Evolutionary conservation across 1,284 basidiomycete genomes (phyloP).

Genomic region (Fomes fomentarius): DNA sequence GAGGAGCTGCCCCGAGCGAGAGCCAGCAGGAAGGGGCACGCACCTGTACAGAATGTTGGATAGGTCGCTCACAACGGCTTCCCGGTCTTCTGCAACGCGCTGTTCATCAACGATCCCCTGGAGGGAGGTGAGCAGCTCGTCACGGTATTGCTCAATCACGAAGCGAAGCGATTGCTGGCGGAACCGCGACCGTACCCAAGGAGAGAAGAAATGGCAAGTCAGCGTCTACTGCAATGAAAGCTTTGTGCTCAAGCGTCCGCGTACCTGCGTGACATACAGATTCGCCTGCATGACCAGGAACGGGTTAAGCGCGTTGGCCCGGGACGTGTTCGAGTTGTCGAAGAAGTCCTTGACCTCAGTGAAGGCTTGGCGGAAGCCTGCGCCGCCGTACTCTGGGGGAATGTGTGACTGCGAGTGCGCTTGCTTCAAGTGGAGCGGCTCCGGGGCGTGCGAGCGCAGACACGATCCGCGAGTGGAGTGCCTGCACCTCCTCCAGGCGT

Average conservation of each 20-base stretch:
- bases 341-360: slow-evolving; percentile 89
- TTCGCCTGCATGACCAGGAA: slow-evolving; percentile 91
- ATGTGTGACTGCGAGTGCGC: slow-evolving; percentile 49
- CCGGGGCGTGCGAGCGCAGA: slow-evolving; percentile 72
- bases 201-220: slow-evolving; percentile 6
- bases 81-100: slow-evolving; percentile 68
- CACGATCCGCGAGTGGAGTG: slow-evolving; percentile 73
- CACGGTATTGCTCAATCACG: slow-evolving; percentile 86
- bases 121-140: slow-evolving; percentile 73
- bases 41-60: slow-evolving; percentile 81
- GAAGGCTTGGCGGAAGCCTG: slow-evolving; percentile 77
- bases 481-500: slow-evolving; percentile 78
- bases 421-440: slow-evolving; percentile 69
- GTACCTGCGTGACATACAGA: slow-evolving; percentile 84
- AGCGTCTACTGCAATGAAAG: too few species aligned
- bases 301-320: slow-evolving; percentile 81
- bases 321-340: slow-evolving; percentile 83
- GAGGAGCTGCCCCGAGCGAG: too few species aligned
- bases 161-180: slow-evolving; percentile 86
- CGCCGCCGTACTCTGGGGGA: slow-evolving; percentile 67
- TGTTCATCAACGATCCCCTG: slow-evolving; percentile 67
- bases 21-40: too few species aligned
- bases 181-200: background rate
- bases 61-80: slow-evolving; percentile 79
- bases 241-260: too few species aligned